These are phyloP conservation scores for Tricholoma sp. DNA, from an alignment of 768 basidiomycete species.

Conservation along the genomic window DNA sequence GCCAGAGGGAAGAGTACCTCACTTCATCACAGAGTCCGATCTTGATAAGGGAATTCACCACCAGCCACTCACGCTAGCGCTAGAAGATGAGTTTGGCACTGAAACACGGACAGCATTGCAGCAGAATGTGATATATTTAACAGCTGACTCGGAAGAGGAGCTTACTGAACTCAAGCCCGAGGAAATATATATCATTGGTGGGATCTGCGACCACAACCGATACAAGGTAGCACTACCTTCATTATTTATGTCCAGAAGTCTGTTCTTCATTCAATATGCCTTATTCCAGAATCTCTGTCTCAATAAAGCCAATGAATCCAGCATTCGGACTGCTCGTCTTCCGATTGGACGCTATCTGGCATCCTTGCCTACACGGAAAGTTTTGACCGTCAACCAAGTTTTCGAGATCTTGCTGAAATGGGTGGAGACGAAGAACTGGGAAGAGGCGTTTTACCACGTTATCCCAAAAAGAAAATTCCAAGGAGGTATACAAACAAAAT, in stretches of 20 bases:
- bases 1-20: background rate
- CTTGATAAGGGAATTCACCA: background rate
- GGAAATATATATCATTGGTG: constrained; percentile 93
- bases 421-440: constrained; percentile 85
- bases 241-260: background rate
- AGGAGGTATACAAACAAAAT: constrained; percentile 28
- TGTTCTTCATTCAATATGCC: constrained; percentile 3
- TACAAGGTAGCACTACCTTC: constrained; percentile 60
- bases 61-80: background rate
- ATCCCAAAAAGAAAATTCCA: constrained; percentile 91
- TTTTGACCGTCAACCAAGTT: constrained; percentile 95
- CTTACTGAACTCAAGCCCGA: constrained; percentile 75
- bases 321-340: constrained; percentile 80
- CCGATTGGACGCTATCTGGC: constrained; percentile 92
- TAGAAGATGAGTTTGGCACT: background rate
- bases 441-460: constrained; percentile 78
- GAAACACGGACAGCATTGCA: constrained; percentile 21
- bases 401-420: constrained; percentile 90
- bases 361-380: constrained; percentile 84
- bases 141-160: constrained; percentile 89
- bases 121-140: constrained; percentile 79
- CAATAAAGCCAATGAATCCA: constrained; percentile 72
- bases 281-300: constrained; percentile 74
- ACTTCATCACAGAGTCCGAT: background rate
- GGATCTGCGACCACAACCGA: constrained; percentile 93